phyloP scores from a whole-genome alignment of 129 eudicot species.

The Lactuca sativa region DNA sequence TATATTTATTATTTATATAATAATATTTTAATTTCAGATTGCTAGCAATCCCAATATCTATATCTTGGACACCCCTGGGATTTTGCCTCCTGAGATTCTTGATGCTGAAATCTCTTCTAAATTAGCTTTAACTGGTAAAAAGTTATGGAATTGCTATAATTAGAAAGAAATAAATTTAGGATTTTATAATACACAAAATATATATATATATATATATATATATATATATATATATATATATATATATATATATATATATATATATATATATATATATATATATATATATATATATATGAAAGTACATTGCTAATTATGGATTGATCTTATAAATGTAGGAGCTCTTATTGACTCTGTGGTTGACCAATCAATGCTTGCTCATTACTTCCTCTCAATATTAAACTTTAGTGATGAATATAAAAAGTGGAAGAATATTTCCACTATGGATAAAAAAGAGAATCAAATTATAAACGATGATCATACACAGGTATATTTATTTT shows the following conservation, averaged over 20 bases:
- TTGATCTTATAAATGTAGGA: constrained; percentile 45
- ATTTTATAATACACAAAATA: too few species aligned
- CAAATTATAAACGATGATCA: constrained; percentile 56
- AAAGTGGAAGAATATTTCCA: constrained; percentile 57
- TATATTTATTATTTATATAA: too few species aligned
- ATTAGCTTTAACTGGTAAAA: constrained; percentile 75
- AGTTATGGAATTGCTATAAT: background rate
- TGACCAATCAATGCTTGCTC: constrained; percentile 62
- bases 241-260: too few species aligned
- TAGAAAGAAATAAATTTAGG: too few species aligned
- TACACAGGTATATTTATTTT: constrained; percentile 54
- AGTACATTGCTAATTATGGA: constrained; percentile 1
- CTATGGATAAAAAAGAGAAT: constrained; percentile 10
- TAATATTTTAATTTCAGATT: constrained; percentile 44
- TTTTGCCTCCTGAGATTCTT: constrained; percentile 66
- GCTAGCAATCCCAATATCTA: constrained; percentile 86
- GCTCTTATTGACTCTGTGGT: constrained; percentile 48
- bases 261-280: too few species aligned
- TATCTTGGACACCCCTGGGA: constrained; percentile 84
- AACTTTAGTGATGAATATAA: constrained; percentile 56
- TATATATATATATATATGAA: too few species aligned
- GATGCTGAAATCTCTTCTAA: constrained; percentile 62
- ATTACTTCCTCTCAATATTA: constrained; percentile 60
- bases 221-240: too few species aligned
- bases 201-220: too few species aligned